Base-by-base conservation (phyloP, 495 filamentous ascomycete species). In the Aspergillus haitiensis region DNA sequence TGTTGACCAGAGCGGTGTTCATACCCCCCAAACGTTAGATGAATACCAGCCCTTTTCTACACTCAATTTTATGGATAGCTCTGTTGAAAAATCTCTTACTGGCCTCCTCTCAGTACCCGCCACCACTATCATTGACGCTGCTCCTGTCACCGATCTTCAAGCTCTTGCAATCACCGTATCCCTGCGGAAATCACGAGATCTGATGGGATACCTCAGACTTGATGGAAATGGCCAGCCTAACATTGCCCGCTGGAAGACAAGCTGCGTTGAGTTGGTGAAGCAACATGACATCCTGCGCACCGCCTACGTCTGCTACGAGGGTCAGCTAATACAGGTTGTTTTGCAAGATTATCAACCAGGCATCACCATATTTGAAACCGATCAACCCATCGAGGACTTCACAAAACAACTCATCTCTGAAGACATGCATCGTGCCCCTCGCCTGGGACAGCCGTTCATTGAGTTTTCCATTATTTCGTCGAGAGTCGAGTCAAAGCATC, bases 271-370 rank as follows among this genome's bases (percentile, higher is more conserved):
- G 39, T 52, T 72, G 21, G 58, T 68, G 34, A 61, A 72, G 6
- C 65, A 68, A 15, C 81, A 80, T 63, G 83, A 86, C 49, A 81
- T 86, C 15, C 72, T 88, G 1, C 79, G 84, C 12, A 86, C 84
- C 0, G 80, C 86, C 3, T 87, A 85, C 60, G 70, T 86, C 6
- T 67, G 73, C 52, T 56, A 69, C 59, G 70, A 66, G 6, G 65
- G 62, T 9, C 48, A 64, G 2, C 78, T 78, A 58, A 72, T 80
- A 42, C 75, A 80, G 57, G 80, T 85, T 15, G 74, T 84, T 12
- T 71, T 86, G 0, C 70, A 81, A 11, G 53, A 70, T 1, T 68
- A 84, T 0, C 21, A 65, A 0, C 69, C 69, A 0, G 65, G 74
- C 6, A 61, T 80, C 33, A 64, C 64, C 0, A 66, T 78, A 9